phyloP scores from a whole-genome alignment of 345 rosid genomes.

The Lenwebbia sp. region DNA sequence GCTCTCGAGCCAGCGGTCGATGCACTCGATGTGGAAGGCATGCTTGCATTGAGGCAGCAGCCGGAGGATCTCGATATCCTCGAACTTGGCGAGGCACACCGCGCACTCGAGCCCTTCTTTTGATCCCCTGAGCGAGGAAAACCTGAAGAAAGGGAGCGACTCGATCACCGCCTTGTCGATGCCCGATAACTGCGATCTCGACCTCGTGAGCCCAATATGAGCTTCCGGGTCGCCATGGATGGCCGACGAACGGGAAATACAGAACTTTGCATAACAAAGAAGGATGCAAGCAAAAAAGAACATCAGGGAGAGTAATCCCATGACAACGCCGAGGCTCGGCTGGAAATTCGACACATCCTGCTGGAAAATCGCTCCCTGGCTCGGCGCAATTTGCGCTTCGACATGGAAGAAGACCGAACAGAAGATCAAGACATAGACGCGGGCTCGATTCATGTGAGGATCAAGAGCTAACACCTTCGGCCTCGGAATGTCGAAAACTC shows the following conservation, averaged over 20 bases:
- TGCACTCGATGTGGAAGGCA: slow-evolving; percentile 73
- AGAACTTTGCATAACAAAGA: slow-evolving; percentile 48
- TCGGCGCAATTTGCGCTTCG: background rate
- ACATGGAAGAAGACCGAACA: background rate
- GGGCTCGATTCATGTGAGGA: slow-evolving; percentile 12
- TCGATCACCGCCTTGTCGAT: slow-evolving; percentile 56
- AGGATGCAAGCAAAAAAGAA: slow-evolving; percentile 45
- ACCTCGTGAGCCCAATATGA: background rate
- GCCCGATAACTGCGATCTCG: slow-evolving; percentile 50
- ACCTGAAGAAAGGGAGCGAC: slow-evolving; percentile 95
- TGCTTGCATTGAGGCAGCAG: slow-evolving; percentile 72
- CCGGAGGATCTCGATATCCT: slow-evolving; percentile 57
- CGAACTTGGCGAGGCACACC: slow-evolving; percentile 80
- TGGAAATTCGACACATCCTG: slow-evolving; percentile 21
- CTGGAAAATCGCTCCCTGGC: background rate
- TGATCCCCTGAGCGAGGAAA: slow-evolving; percentile 56
- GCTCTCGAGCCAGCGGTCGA: slow-evolving; percentile 81
- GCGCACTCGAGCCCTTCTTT: slow-evolving; percentile 80
- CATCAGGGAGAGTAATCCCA: slow-evolving; percentile 55
- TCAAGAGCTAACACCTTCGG: background rate
- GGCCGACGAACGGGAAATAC: background rate
- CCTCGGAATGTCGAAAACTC: background rate
- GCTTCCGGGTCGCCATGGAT: background rate
- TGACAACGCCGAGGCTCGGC: slow-evolving; percentile 66
- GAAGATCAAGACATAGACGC: background rate